Conservation (phyloP, 2,329 filamentous ascomycete genomes). For the Pyrenophora graminea region DNA sequence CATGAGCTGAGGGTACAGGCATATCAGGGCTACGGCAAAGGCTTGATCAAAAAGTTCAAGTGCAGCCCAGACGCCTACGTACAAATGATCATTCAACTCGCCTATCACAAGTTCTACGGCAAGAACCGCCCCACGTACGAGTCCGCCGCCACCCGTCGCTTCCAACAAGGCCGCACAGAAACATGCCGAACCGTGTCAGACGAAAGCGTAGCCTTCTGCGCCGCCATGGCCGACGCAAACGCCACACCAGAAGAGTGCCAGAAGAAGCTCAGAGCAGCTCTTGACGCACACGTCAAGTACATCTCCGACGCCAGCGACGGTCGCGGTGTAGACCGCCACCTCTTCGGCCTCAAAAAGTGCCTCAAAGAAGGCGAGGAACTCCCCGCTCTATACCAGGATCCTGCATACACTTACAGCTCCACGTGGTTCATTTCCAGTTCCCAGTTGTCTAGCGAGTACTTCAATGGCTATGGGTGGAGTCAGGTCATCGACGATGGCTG, state of each 20-base stretch:
- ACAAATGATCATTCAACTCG: conserved; percentile 97
- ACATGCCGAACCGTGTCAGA: conserved; percentile 92
- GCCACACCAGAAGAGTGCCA: conserved; percentile 67
- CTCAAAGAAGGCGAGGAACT: conserved; percentile 78
- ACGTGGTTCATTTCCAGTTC: conserved; percentile 89
- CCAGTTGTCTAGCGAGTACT: conserved; percentile 94
- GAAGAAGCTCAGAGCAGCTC: conserved; percentile 78
- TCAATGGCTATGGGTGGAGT: conserved; percentile 98
- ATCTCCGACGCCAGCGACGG: conserved; percentile 88
- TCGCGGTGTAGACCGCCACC: conserved; percentile 90
- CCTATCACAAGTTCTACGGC: conserved; percentile 99
- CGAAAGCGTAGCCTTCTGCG: conserved; percentile 88
- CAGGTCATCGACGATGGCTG: conserved; percentile 96
- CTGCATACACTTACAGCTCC: conserved; percentile 78
- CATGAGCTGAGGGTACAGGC: conserved; percentile 93
- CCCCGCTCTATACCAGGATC: conserved; percentile 84
- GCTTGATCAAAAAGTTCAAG: conserved; percentile 98
- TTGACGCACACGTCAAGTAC: conserved; percentile 84
- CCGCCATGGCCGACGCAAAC: conserved; percentile 75
- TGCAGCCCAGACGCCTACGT: conserved; percentile 97
- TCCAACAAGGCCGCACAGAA: conserved; percentile 95
- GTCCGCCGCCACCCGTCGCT: conserved; percentile 90
- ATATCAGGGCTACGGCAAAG: conserved; percentile 97
- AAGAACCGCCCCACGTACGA: conserved; percentile 98
- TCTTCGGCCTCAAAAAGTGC: conserved; percentile 96